A percentile compares a stretch with the other conserved stretches of the same genome.
phyloP scores from a whole-genome alignment of 164 flowering plant genomes.

The Vitis rotundifolia region DNA sequence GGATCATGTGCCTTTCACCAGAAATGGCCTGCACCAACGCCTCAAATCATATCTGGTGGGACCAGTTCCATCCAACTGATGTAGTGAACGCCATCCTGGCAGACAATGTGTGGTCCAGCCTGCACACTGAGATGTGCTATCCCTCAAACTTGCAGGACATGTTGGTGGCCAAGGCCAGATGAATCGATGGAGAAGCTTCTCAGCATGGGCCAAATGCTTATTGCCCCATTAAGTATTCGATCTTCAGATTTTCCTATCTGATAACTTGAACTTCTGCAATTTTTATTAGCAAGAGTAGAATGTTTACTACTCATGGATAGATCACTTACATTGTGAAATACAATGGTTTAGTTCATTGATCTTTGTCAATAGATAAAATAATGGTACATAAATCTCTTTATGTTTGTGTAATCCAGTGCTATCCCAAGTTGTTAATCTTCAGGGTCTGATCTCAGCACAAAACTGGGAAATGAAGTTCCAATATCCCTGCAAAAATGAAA shows the following conservation, averaged over 20 bases:
- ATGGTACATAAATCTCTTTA: background rate
- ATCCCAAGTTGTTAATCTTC: constrained; percentile 2
- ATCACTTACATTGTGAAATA: no score
- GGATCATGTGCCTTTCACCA: constrained; percentile 71
- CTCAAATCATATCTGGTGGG: constrained; percentile 88
- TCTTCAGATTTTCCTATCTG: no score
- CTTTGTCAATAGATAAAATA: background rate
- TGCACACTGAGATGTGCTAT: constrained; percentile 73
- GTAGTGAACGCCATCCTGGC: constrained; percentile 82
- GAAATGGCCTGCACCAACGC: constrained; percentile 81
- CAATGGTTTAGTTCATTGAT: no score
- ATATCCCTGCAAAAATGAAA: constrained; percentile 21
- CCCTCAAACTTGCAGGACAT: constrained; percentile 78
- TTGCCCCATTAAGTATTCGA: background rate
- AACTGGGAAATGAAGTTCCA: constrained; percentile 23
- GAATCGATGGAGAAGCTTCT: constrained; percentile 6
- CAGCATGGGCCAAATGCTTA: background rate
- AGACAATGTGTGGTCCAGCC: constrained; percentile 84
- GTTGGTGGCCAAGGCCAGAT: constrained; percentile 28
- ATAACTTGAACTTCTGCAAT: no score
- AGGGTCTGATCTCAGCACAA: constrained; percentile 14
- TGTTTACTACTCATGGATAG: no score
- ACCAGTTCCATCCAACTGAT: constrained; percentile 91
- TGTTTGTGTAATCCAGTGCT: background rate
- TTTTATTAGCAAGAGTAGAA: no score